Base-by-base conservation (phyloP, 1,284 basidiomycete genomes). In the Moesziomyces parantarcticus region DNA sequence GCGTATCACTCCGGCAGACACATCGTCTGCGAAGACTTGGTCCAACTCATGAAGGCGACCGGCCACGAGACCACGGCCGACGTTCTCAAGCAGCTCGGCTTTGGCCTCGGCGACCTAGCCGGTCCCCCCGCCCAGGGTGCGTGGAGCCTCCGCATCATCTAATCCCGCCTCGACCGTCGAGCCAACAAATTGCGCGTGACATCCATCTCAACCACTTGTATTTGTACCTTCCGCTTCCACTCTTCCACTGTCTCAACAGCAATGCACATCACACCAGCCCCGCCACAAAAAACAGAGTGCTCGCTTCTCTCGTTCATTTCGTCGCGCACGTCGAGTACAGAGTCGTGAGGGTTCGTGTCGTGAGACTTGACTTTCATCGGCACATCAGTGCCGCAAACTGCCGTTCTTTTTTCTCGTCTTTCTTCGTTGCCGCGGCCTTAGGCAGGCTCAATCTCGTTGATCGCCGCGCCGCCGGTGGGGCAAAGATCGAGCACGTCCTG, bases 1-100 rank as follows among this genome's bases (percentile, higher is more conserved):
- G 78, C 75, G 3, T 83, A 78, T 51, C 75, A 79, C 45, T 77
- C 80, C 1, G 78, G 75, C 3, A 58, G 77, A 11, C 75, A 77
- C 47, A 57, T 82, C 26, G 63, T 75, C 51, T 65, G 55, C 58
- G 75, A 80, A 43, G 77, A 77, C 40, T 51, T 78, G 18, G 75
- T 77, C 11, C 66, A 75, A 32, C 59, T 80, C 13, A 73, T 80
- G 59, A 64, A 71, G 48, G 74, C 74, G 0, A 75, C 78, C 2
- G 76, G 70, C 20, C 73, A 77, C 52, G 63, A 62, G 9, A 67
- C 73, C 5, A 73, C 62, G 4, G 57, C 55, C 2, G 65, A 79
- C 5, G 68, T 77, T 20, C 56, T 79, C 22, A 68, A 75, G 29
- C 75, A 76, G 43, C 52, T 79, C 14, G 63, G 75, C 4, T 71